Evolutionary conservation across 768 basidiomycete genomes (phyloP).

Genomic region (Xanthoconium stramineum): DNA sequence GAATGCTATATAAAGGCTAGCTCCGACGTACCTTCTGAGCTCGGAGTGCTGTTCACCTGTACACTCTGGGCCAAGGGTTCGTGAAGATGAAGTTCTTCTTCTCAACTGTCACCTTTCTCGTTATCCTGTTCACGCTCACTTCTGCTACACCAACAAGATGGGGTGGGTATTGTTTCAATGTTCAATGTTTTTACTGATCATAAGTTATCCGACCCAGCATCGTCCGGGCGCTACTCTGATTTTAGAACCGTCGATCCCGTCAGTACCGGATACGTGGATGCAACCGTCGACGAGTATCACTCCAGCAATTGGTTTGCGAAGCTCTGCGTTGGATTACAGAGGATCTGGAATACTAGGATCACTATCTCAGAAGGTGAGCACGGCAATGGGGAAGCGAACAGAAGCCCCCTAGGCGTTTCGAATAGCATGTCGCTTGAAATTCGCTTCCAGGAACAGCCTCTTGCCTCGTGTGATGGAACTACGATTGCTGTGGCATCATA

Average conservation of each 20-base stretch:
- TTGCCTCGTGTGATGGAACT: too few relatives aligned
- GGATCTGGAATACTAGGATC: too few relatives aligned
- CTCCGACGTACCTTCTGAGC: not conserved
- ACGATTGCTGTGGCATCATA: not conserved
- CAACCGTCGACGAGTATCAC: not conserved
- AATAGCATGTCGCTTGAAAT: too few relatives aligned
- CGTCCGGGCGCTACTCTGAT: not conserved
- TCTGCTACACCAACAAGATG: not conserved
- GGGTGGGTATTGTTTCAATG: not conserved
- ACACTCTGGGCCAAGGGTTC: not conserved
- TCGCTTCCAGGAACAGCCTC: too few relatives aligned
- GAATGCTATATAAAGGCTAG: not conserved
- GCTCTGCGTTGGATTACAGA: not conserved
- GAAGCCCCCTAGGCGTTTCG: not conserved
- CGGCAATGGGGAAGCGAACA: not conserved
- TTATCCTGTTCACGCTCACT: not conserved
- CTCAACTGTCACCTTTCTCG: not conserved
- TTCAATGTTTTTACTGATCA: not conserved
- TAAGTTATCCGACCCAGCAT: not conserved
- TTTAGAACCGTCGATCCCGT: not conserved
- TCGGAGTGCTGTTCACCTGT: not conserved
- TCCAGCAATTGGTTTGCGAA: not conserved
- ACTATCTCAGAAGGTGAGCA: not conserved
- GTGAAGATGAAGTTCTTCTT: not conserved
- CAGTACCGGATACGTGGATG: not conserved